These are phyloP conservation scores for Incumbomyces lentus DNA, from an alignment of 2,329 filamentous ascomycete genomes.

Conservation along the genomic window DNA sequence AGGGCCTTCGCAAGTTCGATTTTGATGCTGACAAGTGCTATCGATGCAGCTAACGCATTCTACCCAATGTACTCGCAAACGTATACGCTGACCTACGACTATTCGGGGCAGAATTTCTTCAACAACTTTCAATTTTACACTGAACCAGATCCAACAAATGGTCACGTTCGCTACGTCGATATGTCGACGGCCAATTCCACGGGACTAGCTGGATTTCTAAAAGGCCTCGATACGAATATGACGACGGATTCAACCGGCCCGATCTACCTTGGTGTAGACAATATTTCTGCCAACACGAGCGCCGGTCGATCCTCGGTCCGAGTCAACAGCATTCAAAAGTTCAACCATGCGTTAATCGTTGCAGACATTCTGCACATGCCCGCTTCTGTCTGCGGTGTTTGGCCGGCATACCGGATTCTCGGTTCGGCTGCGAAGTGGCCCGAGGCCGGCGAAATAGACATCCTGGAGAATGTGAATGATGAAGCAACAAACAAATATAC, in stretches of 20 bases:
- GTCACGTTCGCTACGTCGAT: slow-evolving; percentile 40
- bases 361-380: slow-evolving; percentile 40
- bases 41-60: slow-evolving; percentile 4
- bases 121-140: slow-evolving; percentile 40
- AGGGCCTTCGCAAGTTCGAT: neutral
- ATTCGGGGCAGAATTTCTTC: slow-evolving; percentile 38
- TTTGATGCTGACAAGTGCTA: neutral
- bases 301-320: slow-evolving; percentile 34
- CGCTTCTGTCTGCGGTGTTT: slow-evolving; percentile 37
- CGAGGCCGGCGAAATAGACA: slow-evolving; percentile 38
- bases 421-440: slow-evolving; percentile 29
- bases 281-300: slow-evolving; percentile 18
- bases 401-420: slow-evolving; percentile 40
- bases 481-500: slow-evolving; percentile 34
- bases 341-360: slow-evolving; percentile 36
- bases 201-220: slow-evolving; percentile 22
- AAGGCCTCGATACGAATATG: slow-evolving; percentile 15
- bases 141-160: slow-evolving; percentile 37
- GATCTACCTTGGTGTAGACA: slow-evolving; percentile 38
- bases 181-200: slow-evolving; percentile 28
- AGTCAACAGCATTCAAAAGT: slow-evolving; percentile 33
- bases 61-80: slow-evolving; percentile 10
- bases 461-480: slow-evolving; percentile 42
- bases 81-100: slow-evolving; percentile 30
- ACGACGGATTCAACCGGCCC: slow-evolving; percentile 8